Evolutionary conservation across 306 rosid genomes (phyloP).

Genomic region (Prunus mume): DNA sequence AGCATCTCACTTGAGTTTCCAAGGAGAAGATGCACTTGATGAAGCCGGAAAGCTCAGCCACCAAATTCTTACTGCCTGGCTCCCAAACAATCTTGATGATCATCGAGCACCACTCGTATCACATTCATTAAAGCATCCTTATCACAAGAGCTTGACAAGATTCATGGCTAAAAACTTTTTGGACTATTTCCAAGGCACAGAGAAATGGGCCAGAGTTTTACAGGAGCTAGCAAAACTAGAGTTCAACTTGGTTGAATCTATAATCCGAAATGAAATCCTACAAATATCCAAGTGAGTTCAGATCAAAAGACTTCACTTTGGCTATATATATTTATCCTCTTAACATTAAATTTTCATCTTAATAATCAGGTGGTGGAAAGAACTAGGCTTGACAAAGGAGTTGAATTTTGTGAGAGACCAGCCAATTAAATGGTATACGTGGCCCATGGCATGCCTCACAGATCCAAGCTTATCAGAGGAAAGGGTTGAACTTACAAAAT

Average conservation of each 20-base stretch:
- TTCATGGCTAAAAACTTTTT: constrained; percentile 27
- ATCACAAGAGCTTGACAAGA: constrained; percentile 40
- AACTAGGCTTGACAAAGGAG: constrained; percentile 35
- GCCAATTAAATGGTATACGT: constrained; percentile 60
- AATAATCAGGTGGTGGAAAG: constrained; percentile 59
- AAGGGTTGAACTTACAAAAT: constrained; percentile 55
- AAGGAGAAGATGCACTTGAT: constrained; percentile 47
- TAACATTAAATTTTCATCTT: not conserved
- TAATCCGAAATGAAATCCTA: constrained; percentile 38
- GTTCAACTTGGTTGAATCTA: constrained; percentile 17
- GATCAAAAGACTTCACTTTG: not conserved
- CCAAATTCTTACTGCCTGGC: constrained; percentile 27
- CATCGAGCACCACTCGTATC: constrained; percentile 8
- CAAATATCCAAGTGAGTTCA: constrained; percentile 35
- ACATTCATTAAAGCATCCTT: constrained; percentile 30
- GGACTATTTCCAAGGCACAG: not conserved
- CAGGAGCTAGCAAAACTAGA: constrained; percentile 34
- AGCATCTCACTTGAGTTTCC: constrained; percentile 52
- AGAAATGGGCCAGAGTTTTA: constrained; percentile 26
- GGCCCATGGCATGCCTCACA: constrained; percentile 48
- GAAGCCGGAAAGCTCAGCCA: constrained; percentile 31
- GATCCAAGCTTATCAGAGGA: constrained; percentile 41
- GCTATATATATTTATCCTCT: no score
- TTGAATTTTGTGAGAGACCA: constrained; percentile 46
- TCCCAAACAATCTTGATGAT: constrained; percentile 20